Conservation (phyloP, 805 yeast genomes). For the Wickerhamiella azymoides region DNA sequence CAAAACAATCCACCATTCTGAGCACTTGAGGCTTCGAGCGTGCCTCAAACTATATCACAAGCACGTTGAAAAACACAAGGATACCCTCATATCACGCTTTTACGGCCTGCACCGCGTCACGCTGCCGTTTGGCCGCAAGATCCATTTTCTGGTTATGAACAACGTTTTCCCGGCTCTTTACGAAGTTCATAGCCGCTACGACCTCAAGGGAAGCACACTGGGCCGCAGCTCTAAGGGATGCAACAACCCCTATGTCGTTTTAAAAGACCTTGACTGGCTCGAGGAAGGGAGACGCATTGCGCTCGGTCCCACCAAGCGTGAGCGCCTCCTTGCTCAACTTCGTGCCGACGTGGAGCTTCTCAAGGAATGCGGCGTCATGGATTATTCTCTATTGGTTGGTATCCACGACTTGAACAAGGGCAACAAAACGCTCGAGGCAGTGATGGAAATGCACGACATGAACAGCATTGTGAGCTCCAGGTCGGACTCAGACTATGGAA, state of each 20-base stretch:
- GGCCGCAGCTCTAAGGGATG: constrained; percentile 37
- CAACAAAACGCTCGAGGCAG: constrained; percentile 26
- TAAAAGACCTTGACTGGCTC: constrained; percentile 84
- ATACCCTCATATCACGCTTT: constrained; percentile 81
- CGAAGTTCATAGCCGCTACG: constrained; percentile 73
- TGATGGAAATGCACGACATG: constrained; percentile 15
- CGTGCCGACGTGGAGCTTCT: constrained; percentile 60
- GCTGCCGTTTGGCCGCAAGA: constrained; percentile 69
- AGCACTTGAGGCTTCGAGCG: constrained; percentile 68
- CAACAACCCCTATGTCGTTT: constrained; percentile 30
- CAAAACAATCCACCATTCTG: constrained; percentile 88
- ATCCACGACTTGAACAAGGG: constrained; percentile 62
- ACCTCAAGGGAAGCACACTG: constrained; percentile 83
- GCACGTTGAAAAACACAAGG: constrained; percentile 72
- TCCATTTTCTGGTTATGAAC: constrained; percentile 93
- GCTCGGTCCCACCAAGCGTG: constrained; percentile 59
- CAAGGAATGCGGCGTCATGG: constrained; percentile 77
- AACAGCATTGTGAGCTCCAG: constrained; percentile 7
- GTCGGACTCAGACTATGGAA: constrained; percentile 5
- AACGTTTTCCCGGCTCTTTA: constrained; percentile 89
- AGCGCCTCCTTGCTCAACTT: constrained; percentile 52
- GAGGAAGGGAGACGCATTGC: constrained; percentile 47
- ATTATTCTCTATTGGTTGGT: constrained; percentile 81
- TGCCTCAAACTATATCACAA: constrained; percentile 61
- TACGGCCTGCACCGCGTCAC: constrained; percentile 91